These are phyloP conservation scores for Zelonia costaricensis DNA, from an alignment of 208 protist species.

Conservation along the genomic window DNA sequence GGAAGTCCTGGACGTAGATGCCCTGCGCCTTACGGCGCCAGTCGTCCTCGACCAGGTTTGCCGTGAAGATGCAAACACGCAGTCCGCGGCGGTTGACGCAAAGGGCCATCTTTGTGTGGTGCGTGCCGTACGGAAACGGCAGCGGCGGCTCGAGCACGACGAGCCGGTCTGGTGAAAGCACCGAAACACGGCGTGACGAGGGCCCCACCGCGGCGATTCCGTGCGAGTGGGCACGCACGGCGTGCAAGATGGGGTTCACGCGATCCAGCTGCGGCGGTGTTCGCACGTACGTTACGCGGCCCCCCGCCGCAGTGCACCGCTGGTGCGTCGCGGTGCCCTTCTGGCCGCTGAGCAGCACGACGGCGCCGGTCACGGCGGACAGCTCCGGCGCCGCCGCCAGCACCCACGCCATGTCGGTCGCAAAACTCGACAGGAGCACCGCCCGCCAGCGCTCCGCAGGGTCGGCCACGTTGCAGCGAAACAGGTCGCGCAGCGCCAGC, in stretches of 20 bases:
- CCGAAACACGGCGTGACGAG: not conserved
- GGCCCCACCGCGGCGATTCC: not conserved
- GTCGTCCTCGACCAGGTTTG: slow-evolving; percentile 73
- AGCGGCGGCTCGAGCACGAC: slow-evolving; percentile 62
- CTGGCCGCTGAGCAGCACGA: slow-evolving; percentile 69
- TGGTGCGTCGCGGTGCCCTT: slow-evolving; percentile 37
- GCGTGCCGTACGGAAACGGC: slow-evolving; percentile 75
- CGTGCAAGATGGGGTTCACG: slow-evolving; percentile 22
- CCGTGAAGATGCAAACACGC: slow-evolving; percentile 70
- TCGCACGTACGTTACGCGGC: not conserved
- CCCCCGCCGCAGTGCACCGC: not conserved
- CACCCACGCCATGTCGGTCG: slow-evolving; percentile 76
- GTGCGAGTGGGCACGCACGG: not conserved
- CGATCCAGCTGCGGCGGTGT: slow-evolving; percentile 17
- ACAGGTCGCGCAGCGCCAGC: slow-evolving; percentile 43
- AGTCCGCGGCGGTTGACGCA: slow-evolving; percentile 57
- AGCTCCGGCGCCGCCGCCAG: slow-evolving; percentile 41
- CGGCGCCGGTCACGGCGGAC: slow-evolving; percentile 13
- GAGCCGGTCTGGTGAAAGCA: slow-evolving; percentile 26
- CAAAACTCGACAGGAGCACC: slow-evolving; percentile 67
- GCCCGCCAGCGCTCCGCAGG: slow-evolving; percentile 49
- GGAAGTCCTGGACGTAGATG: slow-evolving; percentile 87
- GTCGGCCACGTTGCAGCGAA: slow-evolving; percentile 44
- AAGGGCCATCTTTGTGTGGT: slow-evolving; percentile 82
- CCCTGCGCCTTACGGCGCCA: slow-evolving; percentile 75